Base-by-base conservation (phyloP, 177 flowering plant species). In the Tripterygium wilfordii region DNA sequence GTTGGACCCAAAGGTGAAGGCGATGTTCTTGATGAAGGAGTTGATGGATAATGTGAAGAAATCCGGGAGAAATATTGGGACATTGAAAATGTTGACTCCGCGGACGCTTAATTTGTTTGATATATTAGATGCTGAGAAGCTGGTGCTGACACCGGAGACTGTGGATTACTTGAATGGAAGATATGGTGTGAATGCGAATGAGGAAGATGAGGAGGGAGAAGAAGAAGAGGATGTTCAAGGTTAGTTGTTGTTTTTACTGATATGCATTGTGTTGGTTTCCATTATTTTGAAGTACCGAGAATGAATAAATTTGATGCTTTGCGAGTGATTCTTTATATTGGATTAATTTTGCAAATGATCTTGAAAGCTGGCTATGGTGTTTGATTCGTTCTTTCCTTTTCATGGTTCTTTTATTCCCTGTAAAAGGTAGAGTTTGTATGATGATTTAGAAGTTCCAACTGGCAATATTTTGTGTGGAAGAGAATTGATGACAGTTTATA, bases 31-130 rank as follows among this genome's bases (percentile, higher is more conserved):
- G 61, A 42, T 85, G 75, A 68, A 59, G 45, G 91, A 92, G 19
- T 68, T 86, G 18, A 16, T 70, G 22, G 86, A 82, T n/a, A 84
- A 84, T 66, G 80, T 89, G 76, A 39, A n/a, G 55, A 42, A 74
- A 31, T 80, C 96, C 7, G 75, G 99, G 32, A 42, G 99, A 62
- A 92, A 92, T 54, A 78, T 88, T 18, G 78, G 92, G 56, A 92
- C 91, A 0, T 37, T 86, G 72, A 86, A 62, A 69, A 57, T 92
- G 69, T 55, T 92, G 58, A 86, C 96, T 17, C 97, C 97, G 0
- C 70, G 96, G 70, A 92, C 90, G 0, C 50, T 86, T 69, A 92
- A 88, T 63, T 55, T 92, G 76, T 92, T 75, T 43, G 98, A 92
- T 53, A 64, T 92, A n/a, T 72, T 92, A 85, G 71, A 88, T 74